These are phyloP conservation scores for Pseudozyma pruni DNA, from an alignment of 1,284 basidiomycete genomes.

Conservation along the genomic window DNA sequence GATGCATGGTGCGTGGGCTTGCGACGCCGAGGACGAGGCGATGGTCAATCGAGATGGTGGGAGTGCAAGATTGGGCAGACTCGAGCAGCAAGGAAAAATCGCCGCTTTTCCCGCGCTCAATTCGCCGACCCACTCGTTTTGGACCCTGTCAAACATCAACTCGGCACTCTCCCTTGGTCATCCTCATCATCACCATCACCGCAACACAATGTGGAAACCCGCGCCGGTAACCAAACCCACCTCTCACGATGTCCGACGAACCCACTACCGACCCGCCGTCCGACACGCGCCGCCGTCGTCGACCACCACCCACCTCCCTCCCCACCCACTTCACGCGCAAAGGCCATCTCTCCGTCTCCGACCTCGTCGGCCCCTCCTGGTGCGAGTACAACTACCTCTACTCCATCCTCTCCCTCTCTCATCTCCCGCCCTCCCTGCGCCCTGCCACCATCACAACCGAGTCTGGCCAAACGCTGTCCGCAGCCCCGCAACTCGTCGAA, in stretches of 20 bases:
- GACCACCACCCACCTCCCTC: constrained; percentile 25
- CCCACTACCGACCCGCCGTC: neutral
- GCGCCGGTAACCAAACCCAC: too few species aligned
- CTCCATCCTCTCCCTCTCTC: constrained; percentile 48
- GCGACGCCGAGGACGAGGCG: too few species aligned
- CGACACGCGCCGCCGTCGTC: constrained; percentile 1
- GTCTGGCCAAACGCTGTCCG: constrained; percentile 35
- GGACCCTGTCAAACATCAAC: constrained; percentile 1
- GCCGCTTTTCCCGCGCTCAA: constrained; percentile 1
- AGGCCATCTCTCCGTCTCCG: constrained; percentile 57
- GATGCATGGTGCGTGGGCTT: neutral
- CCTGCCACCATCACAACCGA: constrained; percentile 55
- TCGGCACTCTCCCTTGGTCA: neutral
- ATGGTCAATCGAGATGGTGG: neutral
- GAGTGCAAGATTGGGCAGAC: too few species aligned
- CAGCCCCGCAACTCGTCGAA: constrained; percentile 27
- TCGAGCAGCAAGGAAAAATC: too few species aligned
- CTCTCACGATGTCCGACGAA: neutral
- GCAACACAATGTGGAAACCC: too few species aligned
- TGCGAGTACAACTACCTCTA: constrained; percentile 64
- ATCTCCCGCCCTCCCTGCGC: constrained; percentile 49
- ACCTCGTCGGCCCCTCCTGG: constrained; percentile 61
- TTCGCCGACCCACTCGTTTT: constrained; percentile 1
- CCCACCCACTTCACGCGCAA: constrained; percentile 43
- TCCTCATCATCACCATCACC: neutral